Percentiles rank a stretch among this genome's conserved stretches.
Conservation (phyloP, 1,284 basidiomycete species). For the Puccinia novopanici region DNA sequence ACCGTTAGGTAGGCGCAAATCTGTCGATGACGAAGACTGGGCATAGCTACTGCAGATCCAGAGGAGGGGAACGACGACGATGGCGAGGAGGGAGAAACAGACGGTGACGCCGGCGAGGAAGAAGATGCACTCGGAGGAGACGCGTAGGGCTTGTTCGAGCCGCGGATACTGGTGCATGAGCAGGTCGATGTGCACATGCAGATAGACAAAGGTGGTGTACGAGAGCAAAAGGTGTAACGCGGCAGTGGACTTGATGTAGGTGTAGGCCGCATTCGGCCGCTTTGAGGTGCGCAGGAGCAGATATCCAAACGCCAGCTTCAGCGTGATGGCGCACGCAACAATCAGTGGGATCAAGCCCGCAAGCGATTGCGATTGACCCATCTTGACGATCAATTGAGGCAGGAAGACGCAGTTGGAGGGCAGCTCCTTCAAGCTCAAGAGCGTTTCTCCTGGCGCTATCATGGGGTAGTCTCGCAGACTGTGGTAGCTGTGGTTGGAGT, state of each 20-base stretch:
- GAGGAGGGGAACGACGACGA: conserved; percentile 45
- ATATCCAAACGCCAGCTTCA: conserved; percentile 44
- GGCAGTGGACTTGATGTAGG: conserved; percentile 31
- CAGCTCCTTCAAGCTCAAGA: conserved; percentile 17
- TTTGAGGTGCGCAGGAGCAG: conserved; percentile 41
- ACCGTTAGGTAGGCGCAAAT: neutral
- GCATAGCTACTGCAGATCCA: conserved; percentile 47
- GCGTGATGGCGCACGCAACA: conserved; percentile 41
- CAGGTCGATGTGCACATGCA: conserved; percentile 35
- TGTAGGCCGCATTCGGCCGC: conserved; percentile 23
- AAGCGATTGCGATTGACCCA: conserved; percentile 34
- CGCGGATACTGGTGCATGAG: conserved; percentile 42
- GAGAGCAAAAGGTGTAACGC: conserved; percentile 38
- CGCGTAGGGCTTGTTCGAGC: conserved; percentile 25
- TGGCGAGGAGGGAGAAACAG: conserved; percentile 30
- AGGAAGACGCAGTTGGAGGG: conserved; percentile 46
- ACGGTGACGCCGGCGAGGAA: conserved; percentile 39
- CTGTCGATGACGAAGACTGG: neutral
- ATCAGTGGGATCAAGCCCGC: conserved; percentile 27
- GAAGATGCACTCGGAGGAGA: conserved; percentile 39
- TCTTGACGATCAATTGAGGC: conserved; percentile 14
- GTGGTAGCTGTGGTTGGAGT: conserved; percentile 14
- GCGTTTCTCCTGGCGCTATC: neutral
- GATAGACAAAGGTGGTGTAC: conserved; percentile 30
- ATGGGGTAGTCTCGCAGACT: conserved; percentile 30